phyloP scores from a whole-genome alignment of 805 yeast genomes.

The Saccharomycopsis babjevae region DNA sequence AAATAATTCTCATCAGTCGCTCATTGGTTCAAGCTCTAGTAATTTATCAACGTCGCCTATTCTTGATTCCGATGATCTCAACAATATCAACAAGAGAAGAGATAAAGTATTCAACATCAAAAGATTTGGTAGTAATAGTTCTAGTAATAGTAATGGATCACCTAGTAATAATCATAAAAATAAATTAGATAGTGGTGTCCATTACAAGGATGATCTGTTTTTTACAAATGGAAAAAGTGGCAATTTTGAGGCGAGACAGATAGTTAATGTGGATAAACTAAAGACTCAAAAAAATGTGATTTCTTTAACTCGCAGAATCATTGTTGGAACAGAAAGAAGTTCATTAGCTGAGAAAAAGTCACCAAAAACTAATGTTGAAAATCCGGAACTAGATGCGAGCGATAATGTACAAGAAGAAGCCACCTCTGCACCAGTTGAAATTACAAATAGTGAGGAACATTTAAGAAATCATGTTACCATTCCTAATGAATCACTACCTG shows the following conservation, averaged over 20 bases:
- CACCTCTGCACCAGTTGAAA: background rate
- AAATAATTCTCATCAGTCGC: constrained; percentile 41
- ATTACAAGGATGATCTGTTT: background rate
- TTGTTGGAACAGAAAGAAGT: constrained; percentile 65
- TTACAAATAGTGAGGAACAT: background rate
- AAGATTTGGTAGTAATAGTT: background rate
- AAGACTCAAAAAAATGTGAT: constrained; percentile 69
- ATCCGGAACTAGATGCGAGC: background rate
- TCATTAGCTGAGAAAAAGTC: background rate
- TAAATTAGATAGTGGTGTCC: background rate
- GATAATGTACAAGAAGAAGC: background rate
- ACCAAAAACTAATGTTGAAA: background rate
- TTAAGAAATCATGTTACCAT: constrained; percentile 8
- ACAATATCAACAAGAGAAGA: background rate
- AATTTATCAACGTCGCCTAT: background rate
- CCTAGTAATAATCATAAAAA: background rate
- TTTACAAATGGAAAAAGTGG: background rate
- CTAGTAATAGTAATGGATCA: background rate
- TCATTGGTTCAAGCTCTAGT: background rate
- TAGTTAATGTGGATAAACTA: constrained; percentile 70
- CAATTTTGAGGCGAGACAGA: constrained; percentile 19
- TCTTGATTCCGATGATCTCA: background rate
- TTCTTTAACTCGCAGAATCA: constrained; percentile 69
- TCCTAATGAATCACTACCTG: background rate
- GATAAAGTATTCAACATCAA: background rate